Evolutionary conservation across 352 stramenopile species (phyloP).

Genomic region (Globisporangium sylvaticum): DNA sequence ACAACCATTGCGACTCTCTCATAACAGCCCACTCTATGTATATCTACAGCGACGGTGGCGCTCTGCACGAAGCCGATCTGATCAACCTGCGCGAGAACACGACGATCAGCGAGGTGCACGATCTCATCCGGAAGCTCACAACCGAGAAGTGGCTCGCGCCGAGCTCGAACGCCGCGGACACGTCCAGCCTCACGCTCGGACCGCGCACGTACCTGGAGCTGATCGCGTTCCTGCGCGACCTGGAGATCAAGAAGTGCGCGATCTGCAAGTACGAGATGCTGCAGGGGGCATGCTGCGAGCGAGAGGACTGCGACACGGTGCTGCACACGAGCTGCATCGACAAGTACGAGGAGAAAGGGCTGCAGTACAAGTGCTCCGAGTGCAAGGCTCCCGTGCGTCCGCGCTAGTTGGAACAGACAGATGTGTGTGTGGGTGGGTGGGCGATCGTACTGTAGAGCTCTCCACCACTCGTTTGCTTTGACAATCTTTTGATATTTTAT

Average conservation of each 20-base stretch:
- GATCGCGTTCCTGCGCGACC: slow-evolving; percentile 62
- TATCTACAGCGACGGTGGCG: slow-evolving; percentile 47
- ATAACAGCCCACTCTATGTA: no score
- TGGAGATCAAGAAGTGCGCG: slow-evolving; percentile 73
- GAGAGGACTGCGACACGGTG: slow-evolving; percentile 33
- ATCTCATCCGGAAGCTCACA: slow-evolving; percentile 59
- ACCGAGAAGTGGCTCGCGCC: slow-evolving; percentile 67
- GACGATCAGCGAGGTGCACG: slow-evolving; percentile 57
- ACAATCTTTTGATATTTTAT: slow-evolving; percentile 7
- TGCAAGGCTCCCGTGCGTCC: slow-evolving; percentile 42
- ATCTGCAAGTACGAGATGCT: slow-evolving; percentile 80
- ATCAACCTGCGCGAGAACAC: slow-evolving; percentile 73
- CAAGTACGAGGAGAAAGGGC: slow-evolving; percentile 55
- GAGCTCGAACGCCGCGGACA: slow-evolving; percentile 34
- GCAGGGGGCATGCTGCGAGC: slow-evolving; percentile 44
- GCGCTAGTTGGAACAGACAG: background rate
- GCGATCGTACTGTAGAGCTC: background rate
- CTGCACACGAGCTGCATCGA: slow-evolving; percentile 57
- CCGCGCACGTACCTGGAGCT: slow-evolving; percentile 72
- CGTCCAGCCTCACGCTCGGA: slow-evolving; percentile 49
- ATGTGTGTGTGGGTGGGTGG: no score
- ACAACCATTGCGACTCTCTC: background rate
- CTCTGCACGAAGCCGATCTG: slow-evolving; percentile 56
- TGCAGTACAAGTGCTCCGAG: slow-evolving; percentile 51
- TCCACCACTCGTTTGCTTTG: background rate